These are phyloP conservation scores for Fusarium denticulatum DNA, from an alignment of 2,329 filamentous ascomycete genomes.

Conservation along the genomic window DNA sequence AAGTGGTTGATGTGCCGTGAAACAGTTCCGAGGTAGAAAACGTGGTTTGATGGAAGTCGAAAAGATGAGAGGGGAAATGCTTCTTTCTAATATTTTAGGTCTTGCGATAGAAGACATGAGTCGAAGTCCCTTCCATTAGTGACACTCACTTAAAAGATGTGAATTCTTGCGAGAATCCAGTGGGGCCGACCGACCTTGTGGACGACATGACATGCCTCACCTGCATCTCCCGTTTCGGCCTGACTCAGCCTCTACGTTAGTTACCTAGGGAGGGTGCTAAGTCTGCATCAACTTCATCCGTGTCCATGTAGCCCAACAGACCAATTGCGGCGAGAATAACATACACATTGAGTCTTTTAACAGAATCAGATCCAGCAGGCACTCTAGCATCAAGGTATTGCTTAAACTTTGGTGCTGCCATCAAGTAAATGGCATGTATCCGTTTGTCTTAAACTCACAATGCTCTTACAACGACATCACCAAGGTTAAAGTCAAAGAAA, in stretches of 20 bases:
- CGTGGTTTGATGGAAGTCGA: neutral
- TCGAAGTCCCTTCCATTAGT: neutral
- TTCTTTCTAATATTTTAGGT: neutral
- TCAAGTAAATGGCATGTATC: neutral
- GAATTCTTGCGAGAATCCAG: conserved; percentile 5
- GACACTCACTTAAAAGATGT: neutral
- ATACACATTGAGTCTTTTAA: neutral
- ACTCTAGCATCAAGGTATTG: neutral
- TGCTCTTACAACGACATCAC: neutral
- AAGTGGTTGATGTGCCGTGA: neutral
- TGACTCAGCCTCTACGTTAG: conserved; percentile 37
- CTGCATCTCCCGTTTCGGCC: conserved; percentile 23
- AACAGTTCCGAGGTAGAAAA: neutral
- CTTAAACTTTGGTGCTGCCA: neutral
- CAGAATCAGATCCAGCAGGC: neutral
- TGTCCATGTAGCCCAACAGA: neutral
- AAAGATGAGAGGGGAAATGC: neutral
- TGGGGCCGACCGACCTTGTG: neutral
- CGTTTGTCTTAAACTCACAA: neutral
- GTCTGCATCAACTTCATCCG: neutral
- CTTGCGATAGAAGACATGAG: conserved; percentile 10
- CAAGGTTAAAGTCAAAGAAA: neutral
- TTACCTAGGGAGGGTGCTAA: neutral
- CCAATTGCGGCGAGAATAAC: neutral
- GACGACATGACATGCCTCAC: neutral